Conservation (phyloP, 177 flowering plant genomes). For the Vitis hybrid region DNA sequence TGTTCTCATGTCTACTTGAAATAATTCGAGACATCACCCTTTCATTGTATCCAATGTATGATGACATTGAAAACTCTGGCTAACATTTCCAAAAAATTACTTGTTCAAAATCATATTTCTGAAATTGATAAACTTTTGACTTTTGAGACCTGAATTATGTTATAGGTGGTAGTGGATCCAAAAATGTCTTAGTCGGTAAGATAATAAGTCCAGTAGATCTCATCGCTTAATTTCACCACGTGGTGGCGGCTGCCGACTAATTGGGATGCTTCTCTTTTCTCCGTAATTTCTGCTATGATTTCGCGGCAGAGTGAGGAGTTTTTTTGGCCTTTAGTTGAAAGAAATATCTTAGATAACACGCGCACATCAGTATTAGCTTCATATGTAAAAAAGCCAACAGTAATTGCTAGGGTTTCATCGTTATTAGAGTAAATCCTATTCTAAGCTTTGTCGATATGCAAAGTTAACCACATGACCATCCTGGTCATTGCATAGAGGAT, state of each 20-base stretch:
- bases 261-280: not conserved
- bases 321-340: not conserved
- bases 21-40: too few relatives aligned
- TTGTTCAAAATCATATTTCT: not conserved
- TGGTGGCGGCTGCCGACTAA: not conserved
- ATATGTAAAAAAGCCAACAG: not conserved
- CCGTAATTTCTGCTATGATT: not conserved
- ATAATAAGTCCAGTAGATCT: not conserved
- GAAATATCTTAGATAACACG: not conserved
- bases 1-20: too few relatives aligned
- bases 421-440: too few relatives aligned
- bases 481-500: too few relatives aligned
- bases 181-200: not conserved
- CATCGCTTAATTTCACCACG: too few relatives aligned
- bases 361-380: not conserved
- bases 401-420: too few relatives aligned
- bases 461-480: too few relatives aligned
- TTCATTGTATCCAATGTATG: not conserved
- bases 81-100: not conserved
- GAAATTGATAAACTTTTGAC: constrained; percentile 3
- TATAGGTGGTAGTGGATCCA: constrained; percentile 14
- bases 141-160: not conserved
- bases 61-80: not conserved
- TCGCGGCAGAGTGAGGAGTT: not conserved
- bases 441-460: too few relatives aligned